phyloP scores from a whole-genome alignment of 1,139 yeast species.

The Geotrichum candidum region DNA sequence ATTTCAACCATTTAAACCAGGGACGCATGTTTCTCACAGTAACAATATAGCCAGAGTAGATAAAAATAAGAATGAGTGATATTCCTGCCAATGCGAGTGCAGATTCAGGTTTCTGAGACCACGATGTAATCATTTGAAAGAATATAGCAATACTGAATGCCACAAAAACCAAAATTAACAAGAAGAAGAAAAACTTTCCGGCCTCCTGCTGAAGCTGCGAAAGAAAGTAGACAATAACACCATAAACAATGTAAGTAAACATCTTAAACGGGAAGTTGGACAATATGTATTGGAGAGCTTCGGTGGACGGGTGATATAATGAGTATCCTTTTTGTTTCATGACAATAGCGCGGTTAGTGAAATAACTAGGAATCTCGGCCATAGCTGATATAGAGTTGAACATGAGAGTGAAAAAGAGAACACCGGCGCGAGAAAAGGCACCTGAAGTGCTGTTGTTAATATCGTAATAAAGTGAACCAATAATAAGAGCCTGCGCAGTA shows the following conservation, averaged over 20 bases:
- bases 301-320: slow-evolving; percentile 62
- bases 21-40: slow-evolving; percentile 55
- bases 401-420: slow-evolving; percentile 51
- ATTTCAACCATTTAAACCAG: slow-evolving; percentile 60
- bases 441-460: slow-evolving; percentile 45
- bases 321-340: slow-evolving; percentile 59
- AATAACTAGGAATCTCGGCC: slow-evolving; percentile 53
- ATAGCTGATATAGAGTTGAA: slow-evolving; percentile 53
- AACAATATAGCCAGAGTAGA: slow-evolving; percentile 56
- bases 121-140: slow-evolving; percentile 56
- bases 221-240: slow-evolving; percentile 52
- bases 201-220: slow-evolving; percentile 51
- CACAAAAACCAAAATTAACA: slow-evolving; percentile 45
- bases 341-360: slow-evolving; percentile 53
- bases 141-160: slow-evolving; percentile 50
- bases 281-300: slow-evolving; percentile 53
- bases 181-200: slow-evolving; percentile 57
- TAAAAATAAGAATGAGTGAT: slow-evolving; percentile 46
- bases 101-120: slow-evolving; percentile 48
- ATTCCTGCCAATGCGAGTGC: slow-evolving; percentile 62
- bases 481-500: slow-evolving; percentile 48
- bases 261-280: slow-evolving; percentile 55
- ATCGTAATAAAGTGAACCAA: slow-evolving; percentile 52
- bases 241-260: slow-evolving; percentile 41
- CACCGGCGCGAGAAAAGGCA: slow-evolving; percentile 53